These are phyloP conservation scores for Coniella vitis DNA, from an alignment of 2,329 filamentous ascomycete species.

Conservation along the genomic window DNA sequence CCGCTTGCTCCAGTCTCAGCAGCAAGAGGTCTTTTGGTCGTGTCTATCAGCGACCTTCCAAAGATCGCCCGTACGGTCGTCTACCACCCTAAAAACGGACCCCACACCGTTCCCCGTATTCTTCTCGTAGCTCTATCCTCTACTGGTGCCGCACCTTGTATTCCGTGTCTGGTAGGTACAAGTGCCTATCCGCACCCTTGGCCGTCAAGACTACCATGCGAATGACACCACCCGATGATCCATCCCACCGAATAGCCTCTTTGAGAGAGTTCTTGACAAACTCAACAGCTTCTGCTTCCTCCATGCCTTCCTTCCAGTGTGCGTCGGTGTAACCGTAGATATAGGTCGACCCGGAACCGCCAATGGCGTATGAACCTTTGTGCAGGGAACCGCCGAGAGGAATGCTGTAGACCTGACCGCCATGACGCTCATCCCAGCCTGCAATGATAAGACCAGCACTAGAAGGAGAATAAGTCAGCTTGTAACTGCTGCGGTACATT, in stretches of 20 bases:
- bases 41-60: background rate
- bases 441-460: slow-evolving; percentile 97
- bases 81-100: background rate
- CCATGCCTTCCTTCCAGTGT: slow-evolving; percentile 94
- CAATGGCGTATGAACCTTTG: slow-evolving; percentile 94
- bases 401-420: slow-evolving; percentile 96
- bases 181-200: slow-evolving; percentile 81
- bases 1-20: background rate
- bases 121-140: slow-evolving; percentile 21
- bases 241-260: slow-evolving; percentile 99
- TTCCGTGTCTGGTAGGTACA: slow-evolving; percentile 89
- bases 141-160: slow-evolving; percentile 69
- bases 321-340: slow-evolving; percentile 99
- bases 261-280: slow-evolving; percentile 89
- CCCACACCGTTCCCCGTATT: background rate
- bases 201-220: slow-evolving; percentile 93
- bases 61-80: too few species aligned
- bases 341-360: slow-evolving; percentile 95
- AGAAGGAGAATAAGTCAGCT: slow-evolving; percentile 6
- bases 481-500: too few species aligned
- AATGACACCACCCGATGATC: slow-evolving; percentile 96
- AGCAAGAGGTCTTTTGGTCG: background rate
- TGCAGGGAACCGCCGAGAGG: slow-evolving; percentile 93
- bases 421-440: slow-evolving; percentile 92
- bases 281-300: slow-evolving; percentile 77